Conservation (phyloP, 768 basidiomycete species). For the Amanita rubescens region DNA sequence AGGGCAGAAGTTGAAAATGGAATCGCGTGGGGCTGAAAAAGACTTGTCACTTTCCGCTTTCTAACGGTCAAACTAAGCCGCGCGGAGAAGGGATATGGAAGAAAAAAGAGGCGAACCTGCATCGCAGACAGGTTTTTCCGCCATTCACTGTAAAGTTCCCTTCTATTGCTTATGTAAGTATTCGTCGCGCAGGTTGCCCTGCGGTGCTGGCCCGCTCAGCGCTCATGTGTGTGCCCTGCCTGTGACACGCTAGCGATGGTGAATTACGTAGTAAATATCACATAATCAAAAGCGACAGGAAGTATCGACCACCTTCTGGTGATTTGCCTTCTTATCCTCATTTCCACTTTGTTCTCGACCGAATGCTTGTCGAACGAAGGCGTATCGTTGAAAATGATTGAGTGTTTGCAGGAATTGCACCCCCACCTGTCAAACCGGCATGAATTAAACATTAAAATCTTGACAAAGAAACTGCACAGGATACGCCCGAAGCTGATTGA, state of each 20-base stretch:
- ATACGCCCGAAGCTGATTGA: constrained; percentile 70
- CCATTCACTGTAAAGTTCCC: constrained; percentile 50
- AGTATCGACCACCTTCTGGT: no score
- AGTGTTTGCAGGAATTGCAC: constrained; percentile 68
- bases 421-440: constrained; percentile 50
- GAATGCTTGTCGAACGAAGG: constrained; percentile 79
- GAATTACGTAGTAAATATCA: no score
- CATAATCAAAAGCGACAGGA: no score
- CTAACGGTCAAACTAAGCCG: constrained; percentile 23
- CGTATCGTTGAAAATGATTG: constrained; percentile 86
- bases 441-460: constrained; percentile 8
- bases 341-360: constrained; percentile 39
- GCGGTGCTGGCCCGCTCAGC: no score
- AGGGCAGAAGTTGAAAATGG: constrained; percentile 4
- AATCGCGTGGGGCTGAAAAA: not conserved
- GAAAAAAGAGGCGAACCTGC: constrained; percentile 38
- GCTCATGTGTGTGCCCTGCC: no score
- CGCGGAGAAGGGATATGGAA: constrained; percentile 5
- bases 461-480: constrained; percentile 45
- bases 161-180: no score
- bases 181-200: no score
- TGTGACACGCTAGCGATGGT: no score
- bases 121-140: constrained; percentile 68
- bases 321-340: constrained; percentile 13
- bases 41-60: constrained; percentile 62